Conservation (phyloP, 116 monocot genomes). For the Trichopus zeylanicus region DNA sequence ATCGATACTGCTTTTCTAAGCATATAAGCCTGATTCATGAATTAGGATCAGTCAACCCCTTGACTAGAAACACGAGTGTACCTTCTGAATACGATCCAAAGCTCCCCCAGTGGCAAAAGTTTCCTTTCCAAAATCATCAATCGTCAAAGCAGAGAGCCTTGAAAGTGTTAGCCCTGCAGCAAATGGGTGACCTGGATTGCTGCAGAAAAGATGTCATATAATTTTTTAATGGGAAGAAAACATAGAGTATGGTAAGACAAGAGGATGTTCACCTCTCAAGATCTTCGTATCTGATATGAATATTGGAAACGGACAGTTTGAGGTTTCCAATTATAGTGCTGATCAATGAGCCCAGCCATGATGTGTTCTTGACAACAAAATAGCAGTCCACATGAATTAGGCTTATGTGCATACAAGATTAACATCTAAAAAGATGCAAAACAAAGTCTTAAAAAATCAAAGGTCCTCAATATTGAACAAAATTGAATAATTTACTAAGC, state of each 20-base stretch:
- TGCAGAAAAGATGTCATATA: constrained; percentile 24
- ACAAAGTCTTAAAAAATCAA: no score
- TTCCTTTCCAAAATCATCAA: constrained; percentile 91
- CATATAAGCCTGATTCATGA: no score
- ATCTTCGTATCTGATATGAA: constrained; percentile 99
- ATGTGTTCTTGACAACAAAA: constrained; percentile 57
- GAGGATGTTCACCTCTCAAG: constrained; percentile 58
- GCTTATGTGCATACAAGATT: background rate
- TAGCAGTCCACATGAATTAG: background rate
- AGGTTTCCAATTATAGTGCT: constrained; percentile 95
- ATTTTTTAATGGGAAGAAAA: background rate
- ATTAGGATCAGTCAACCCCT: no score
- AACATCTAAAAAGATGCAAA: background rate
- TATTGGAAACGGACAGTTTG: constrained; percentile 90
- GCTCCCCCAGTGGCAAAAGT: constrained; percentile 95
- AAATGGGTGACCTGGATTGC: constrained; percentile 99
- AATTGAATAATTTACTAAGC: no score
- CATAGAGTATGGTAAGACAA: constrained; percentile 3
- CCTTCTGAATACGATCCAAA: constrained; percentile 89
- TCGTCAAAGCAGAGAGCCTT: constrained; percentile 87
- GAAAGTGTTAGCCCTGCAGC: constrained; percentile 63
- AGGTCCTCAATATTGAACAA: no score
- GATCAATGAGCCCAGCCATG: constrained; percentile 94
- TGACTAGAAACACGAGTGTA: no score
- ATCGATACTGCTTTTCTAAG: no score